phyloP scores from a whole-genome alignment of 108 stramenopile species.

The Mediolabrus comicus region DNA sequence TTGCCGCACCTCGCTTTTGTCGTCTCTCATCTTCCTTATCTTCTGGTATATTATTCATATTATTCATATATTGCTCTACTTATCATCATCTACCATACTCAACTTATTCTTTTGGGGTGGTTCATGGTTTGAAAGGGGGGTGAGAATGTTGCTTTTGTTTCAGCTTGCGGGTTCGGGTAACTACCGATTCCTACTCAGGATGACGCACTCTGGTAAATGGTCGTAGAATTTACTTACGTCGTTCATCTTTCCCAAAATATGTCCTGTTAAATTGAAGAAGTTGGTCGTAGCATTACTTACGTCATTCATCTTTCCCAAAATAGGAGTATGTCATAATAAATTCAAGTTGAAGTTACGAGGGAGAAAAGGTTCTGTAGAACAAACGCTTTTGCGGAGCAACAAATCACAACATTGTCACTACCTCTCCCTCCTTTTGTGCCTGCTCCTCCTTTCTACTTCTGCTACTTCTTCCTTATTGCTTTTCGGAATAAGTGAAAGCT shows the following conservation, averaged over 20 bases:
- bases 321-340: not conserved
- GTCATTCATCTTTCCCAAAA: not conserved
- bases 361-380: too few relatives aligned
- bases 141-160: not conserved
- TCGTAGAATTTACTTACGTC: not conserved
- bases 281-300: not conserved
- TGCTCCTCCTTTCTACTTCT: too few relatives aligned
- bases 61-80: not conserved
- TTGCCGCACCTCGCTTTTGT: not conserved
- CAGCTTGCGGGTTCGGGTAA: not conserved
- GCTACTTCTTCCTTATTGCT: too few relatives aligned
- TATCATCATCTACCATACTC: too few relatives aligned
- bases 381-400: too few relatives aligned
- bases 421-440: too few relatives aligned
- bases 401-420: too few relatives aligned
- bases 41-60: too few relatives aligned
- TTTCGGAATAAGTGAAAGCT: too few relatives aligned
- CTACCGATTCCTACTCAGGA: not conserved
- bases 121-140: not conserved
- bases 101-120: too few relatives aligned
- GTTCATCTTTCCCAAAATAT: not conserved
- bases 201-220: not conserved
- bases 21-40: not conserved
- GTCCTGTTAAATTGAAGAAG: not conserved
- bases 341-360: too few relatives aligned